These are phyloP conservation scores for Monilinia aucupariae DNA, from an alignment of 2,329 filamentous ascomycete genomes.

Conservation along the genomic window DNA sequence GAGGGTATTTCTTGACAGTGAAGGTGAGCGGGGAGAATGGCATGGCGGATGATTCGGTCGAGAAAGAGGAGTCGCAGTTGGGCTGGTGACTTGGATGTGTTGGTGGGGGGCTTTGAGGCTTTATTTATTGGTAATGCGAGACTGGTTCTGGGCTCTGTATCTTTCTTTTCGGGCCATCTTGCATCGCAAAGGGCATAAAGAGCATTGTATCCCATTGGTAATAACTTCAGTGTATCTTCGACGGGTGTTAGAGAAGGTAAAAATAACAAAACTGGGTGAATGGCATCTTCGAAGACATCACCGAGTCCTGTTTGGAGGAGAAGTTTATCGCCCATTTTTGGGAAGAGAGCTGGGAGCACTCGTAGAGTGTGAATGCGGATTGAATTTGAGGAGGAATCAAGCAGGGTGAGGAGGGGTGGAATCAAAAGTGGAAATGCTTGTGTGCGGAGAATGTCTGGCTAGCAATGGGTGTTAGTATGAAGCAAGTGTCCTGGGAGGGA, in stretches of 20 bases:
- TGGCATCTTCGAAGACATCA: constrained; percentile 61
- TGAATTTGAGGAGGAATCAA: constrained; percentile 58
- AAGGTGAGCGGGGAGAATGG: constrained; percentile 49
- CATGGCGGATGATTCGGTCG: constrained; percentile 50
- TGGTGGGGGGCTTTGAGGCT: background rate
- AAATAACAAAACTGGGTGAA: constrained; percentile 68
- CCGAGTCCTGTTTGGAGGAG: constrained; percentile 60
- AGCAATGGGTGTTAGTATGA: background rate
- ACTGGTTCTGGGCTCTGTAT: constrained; percentile 17
- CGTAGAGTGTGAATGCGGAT: constrained; percentile 45
- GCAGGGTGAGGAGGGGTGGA: constrained; percentile 63
- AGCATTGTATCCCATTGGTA: constrained; percentile 60
- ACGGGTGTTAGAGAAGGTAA: constrained; percentile 74
- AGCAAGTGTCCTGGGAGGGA: constrained; percentile 9
- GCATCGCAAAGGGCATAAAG: constrained; percentile 51
- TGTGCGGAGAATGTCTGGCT: constrained; percentile 27
- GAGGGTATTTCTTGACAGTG: constrained; percentile 54
- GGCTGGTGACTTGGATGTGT: constrained; percentile 3
- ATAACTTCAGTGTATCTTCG: constrained; percentile 58
- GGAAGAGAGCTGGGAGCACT: constrained; percentile 51
- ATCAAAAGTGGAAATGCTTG: constrained; percentile 62
- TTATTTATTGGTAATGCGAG: background rate
- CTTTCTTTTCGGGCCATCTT: constrained; percentile 21
- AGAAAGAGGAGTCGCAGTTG: constrained; percentile 40
- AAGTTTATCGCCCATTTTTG: constrained; percentile 46